Conservation (phyloP, 345 rosid genomes). For the Garcia nutans region DNA sequence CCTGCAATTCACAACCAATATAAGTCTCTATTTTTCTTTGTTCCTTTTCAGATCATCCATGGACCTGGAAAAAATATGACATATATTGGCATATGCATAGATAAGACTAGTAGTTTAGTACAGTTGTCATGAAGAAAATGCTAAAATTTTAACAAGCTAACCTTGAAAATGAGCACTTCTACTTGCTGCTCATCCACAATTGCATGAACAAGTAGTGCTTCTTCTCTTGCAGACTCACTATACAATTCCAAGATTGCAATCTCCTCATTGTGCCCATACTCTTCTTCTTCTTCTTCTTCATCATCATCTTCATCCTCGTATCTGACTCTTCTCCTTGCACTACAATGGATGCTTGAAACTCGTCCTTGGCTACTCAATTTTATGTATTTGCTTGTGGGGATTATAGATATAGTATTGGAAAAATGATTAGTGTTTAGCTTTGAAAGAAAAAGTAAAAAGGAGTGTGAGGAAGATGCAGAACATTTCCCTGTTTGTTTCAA, state of each 20-base stretch:
- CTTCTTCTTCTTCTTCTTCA: slow-evolving; percentile 24
- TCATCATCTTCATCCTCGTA: slow-evolving; percentile 29
- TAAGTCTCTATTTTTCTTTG: no score
- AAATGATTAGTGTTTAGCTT: background rate
- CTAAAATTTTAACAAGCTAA: slow-evolving; percentile 7
- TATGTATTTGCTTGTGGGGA: slow-evolving; percentile 3
- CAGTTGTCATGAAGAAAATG: background rate
- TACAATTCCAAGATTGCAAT: slow-evolving; percentile 61
- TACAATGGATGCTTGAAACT: slow-evolving; percentile 16
- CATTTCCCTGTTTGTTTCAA: slow-evolving; percentile 24
- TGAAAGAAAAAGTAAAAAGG: slow-evolving; percentile 10
- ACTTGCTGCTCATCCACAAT: slow-evolving; percentile 56
- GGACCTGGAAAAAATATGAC: no score
- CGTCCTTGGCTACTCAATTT: background rate
- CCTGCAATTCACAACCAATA: slow-evolving; percentile 37
- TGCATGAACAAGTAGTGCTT: slow-evolving; percentile 74
- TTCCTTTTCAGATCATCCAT: no score
- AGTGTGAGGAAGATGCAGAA: background rate
- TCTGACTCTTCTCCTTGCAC: slow-evolving; percentile 53
- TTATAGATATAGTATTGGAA: background rate
- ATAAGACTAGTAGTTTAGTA: no score
- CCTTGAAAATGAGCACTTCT: slow-evolving; percentile 73
- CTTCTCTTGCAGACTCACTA: slow-evolving; percentile 53
- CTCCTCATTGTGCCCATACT: slow-evolving; percentile 58
- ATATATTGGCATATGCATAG: no score